Evolutionary conservation across 1,284 basidiomycete genomes (phyloP).

Genomic region (Trametes polyzona): DNA sequence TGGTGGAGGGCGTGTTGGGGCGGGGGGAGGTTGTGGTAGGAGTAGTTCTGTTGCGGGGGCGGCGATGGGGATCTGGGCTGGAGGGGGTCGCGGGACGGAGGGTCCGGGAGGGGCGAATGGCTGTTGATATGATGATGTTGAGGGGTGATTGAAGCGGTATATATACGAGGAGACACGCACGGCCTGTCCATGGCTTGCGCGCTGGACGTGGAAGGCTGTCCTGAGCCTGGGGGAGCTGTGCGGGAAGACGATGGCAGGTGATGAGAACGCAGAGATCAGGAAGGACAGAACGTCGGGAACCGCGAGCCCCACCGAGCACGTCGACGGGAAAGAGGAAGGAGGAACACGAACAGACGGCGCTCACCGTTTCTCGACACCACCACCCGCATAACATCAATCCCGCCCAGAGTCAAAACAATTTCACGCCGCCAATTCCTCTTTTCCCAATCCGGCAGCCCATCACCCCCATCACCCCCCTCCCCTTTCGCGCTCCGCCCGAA

Average conservation of each 20-base stretch:
- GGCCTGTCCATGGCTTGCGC: constrained; percentile 24
- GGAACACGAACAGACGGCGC: constrained; percentile 15
- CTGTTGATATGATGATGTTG: constrained; percentile 28
- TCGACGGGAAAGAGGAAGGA: constrained; percentile 8
- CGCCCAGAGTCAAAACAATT: constrained; percentile 15
- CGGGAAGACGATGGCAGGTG: constrained; percentile 28
- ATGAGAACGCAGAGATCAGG: constrained; percentile 23
- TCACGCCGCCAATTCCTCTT: constrained; percentile 9
- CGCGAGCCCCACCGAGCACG: no score
- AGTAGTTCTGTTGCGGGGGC: neutral
- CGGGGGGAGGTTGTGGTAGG: neutral
- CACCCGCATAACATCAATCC: constrained; percentile 25
- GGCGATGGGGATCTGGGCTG: constrained; percentile 19
- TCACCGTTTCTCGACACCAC: constrained; percentile 21
- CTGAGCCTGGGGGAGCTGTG: constrained; percentile 24
- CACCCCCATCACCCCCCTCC: constrained; percentile 12
- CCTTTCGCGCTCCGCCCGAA: constrained; percentile 15
- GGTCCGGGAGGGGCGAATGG: constrained; percentile 19
- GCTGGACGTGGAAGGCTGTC: constrained; percentile 24
- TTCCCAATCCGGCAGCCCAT: constrained; percentile 19
- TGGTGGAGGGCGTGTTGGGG: neutral
- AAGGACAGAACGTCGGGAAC: constrained; percentile 20
- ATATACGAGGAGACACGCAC: constrained; percentile 27
- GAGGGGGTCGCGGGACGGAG: constrained; percentile 15
- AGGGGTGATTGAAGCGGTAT: constrained; percentile 24